Conservation (phyloP, 2,329 filamentous ascomycete genomes). For the Cladosporium cucumerinum region DNA sequence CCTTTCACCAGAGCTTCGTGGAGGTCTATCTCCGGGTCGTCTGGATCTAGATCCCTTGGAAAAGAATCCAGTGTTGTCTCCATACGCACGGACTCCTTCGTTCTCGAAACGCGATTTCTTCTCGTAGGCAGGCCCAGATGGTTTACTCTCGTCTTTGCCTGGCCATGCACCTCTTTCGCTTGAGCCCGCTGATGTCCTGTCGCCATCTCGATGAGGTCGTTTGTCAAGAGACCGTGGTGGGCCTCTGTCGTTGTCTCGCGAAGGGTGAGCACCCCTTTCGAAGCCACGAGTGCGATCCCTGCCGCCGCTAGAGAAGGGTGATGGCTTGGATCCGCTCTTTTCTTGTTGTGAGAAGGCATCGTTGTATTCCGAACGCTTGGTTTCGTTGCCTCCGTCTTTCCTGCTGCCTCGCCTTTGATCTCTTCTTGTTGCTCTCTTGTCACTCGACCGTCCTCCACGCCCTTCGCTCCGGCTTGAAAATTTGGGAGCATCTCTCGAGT, state of each 20-base stretch:
- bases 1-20: background rate
- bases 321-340: background rate
- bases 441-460: background rate
- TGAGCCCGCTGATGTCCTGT: background rate
- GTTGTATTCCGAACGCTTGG: background rate
- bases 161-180: background rate
- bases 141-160: background rate
- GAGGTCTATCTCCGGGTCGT: background rate
- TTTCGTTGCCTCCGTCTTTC: background rate
- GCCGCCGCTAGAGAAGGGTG: background rate
- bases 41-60: background rate
- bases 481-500: background rate
- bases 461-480: background rate
- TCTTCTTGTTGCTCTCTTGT: background rate
- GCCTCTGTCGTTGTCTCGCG: background rate
- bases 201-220: background rate
- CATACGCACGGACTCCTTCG: background rate
- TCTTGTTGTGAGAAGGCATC: background rate
- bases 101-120: slow-evolving; percentile 1
- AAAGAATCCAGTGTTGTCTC: background rate
- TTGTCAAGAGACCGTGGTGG: background rate
- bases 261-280: background rate
- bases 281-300: background rate
- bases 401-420: background rate
- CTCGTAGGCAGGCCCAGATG: background rate